Conservation (phyloP, 805 yeast genomes). For the Saccharomyces eubayanus region DNA sequence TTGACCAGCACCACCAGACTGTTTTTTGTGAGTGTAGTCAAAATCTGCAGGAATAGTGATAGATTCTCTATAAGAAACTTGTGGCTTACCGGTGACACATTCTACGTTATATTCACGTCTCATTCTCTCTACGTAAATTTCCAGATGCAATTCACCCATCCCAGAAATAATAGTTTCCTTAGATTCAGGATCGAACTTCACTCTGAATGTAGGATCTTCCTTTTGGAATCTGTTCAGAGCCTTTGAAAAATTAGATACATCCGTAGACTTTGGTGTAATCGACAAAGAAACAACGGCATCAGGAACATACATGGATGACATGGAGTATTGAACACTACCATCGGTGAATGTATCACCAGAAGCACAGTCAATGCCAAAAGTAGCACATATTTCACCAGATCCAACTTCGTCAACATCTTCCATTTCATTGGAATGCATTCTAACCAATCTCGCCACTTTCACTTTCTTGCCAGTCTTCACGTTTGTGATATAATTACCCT, state of each 20-base stretch:
- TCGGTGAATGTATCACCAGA: slow-evolving; percentile 97
- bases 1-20: slow-evolving; percentile 99
- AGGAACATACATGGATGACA: slow-evolving; percentile 98
- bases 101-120: slow-evolving; percentile 94
- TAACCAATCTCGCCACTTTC: slow-evolving; percentile 85
- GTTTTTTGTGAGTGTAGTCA: slow-evolving; percentile 95
- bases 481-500: slow-evolving; percentile 82
- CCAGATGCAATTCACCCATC: slow-evolving; percentile 96
- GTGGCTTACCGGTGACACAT: slow-evolving; percentile 93
- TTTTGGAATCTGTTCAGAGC: slow-evolving; percentile 96
- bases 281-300: slow-evolving; percentile 96
- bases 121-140: slow-evolving; percentile 96
- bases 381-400: slow-evolving; percentile 98
- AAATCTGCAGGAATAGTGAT: slow-evolving; percentile 63
- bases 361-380: slow-evolving; percentile 97
- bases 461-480: slow-evolving; percentile 88
- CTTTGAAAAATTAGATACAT: slow-evolving; percentile 83
- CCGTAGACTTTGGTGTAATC: slow-evolving; percentile 80
- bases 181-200: slow-evolving; percentile 80
- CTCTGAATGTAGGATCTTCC: slow-evolving; percentile 98
- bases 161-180: slow-evolving; percentile 88
- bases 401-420: slow-evolving; percentile 94
- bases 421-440: slow-evolving; percentile 99
- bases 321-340: slow-evolving; percentile 69
- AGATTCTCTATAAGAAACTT: slow-evolving; percentile 96